Conservation (phyloP, 2,329 filamentous ascomycete genomes). For the Penicillium sp. region DNA sequence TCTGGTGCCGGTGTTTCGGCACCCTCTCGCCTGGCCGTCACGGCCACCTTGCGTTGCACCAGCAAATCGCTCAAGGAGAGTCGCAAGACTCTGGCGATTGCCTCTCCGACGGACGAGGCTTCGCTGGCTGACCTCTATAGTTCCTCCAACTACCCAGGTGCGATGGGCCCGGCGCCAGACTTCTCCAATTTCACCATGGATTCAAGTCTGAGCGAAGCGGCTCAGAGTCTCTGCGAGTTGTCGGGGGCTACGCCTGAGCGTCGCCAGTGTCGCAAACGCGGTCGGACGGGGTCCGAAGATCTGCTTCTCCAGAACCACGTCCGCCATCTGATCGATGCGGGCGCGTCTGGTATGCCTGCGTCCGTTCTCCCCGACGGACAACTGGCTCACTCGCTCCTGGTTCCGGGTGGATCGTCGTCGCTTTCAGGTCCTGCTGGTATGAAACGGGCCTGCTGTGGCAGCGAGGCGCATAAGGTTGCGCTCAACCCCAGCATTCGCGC, state of each 20-base stretch:
- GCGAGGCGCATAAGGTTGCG: constrained; percentile 43
- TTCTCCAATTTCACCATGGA: constrained; percentile 42
- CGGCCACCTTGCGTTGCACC: constrained; percentile 46
- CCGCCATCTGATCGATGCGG: constrained; percentile 41
- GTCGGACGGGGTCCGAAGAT: constrained; percentile 46
- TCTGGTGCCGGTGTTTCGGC: constrained; percentile 37
- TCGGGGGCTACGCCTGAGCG: constrained; percentile 38
- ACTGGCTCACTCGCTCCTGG: constrained; percentile 39
- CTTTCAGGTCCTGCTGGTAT: constrained; percentile 43
- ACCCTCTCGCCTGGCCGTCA: constrained; percentile 42
- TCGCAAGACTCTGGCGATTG: constrained; percentile 42
- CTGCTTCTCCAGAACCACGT: constrained; percentile 44
- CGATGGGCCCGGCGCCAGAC: constrained; percentile 35
- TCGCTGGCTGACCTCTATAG: constrained; percentile 38
- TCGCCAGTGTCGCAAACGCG: constrained; percentile 44
- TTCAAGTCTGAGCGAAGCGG: constrained; percentile 42
- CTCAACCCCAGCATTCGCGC: constrained; percentile 39
- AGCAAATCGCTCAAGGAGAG: constrained; percentile 44
- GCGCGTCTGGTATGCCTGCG: constrained; percentile 28
- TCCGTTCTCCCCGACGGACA: constrained; percentile 38
- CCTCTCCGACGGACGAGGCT: constrained; percentile 45
- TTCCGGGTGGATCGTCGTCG: constrained; percentile 31
- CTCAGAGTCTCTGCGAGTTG: constrained; percentile 47
- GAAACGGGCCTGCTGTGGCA: constrained; percentile 49
- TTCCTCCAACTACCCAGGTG: constrained; percentile 40